These are phyloP conservation scores for Leucocoprinus leucothites DNA, from an alignment of 768 basidiomycete genomes.

Conservation along the genomic window DNA sequence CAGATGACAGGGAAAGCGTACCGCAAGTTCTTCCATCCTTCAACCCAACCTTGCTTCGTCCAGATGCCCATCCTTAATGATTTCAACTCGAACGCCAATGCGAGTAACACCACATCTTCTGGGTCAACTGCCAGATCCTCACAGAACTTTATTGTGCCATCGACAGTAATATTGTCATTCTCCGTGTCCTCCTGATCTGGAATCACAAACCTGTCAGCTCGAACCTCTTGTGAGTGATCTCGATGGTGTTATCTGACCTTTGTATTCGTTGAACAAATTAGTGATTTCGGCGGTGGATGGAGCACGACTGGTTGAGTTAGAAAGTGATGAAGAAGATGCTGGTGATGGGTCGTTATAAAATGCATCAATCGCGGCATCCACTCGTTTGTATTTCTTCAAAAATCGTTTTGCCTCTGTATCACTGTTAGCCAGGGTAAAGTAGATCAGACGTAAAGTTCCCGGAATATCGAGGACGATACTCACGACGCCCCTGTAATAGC, in stretches of 20 bases:
- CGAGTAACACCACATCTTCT: conserved; percentile 80
- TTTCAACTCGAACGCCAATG: conserved; percentile 78
- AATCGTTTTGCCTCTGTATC: conserved; percentile 62
- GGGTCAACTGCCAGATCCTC: conserved; percentile 66
- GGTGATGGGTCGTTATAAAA: conserved; percentile 51
- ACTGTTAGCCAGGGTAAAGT: conserved; percentile 24
- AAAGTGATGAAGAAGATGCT: conserved; percentile 13
- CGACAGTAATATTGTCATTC: conserved; percentile 62
- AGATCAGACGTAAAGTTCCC: conserved; percentile 21
- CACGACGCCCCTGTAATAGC: conserved; percentile 69
- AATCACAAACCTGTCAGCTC: conserved; percentile 5
- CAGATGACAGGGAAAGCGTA: conserved; percentile 30
- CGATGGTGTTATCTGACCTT: conserved; percentile 39
- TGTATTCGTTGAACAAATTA: conserved; percentile 64
- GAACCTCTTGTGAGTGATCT: not conserved
- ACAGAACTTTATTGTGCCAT: conserved; percentile 80
- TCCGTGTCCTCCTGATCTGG: conserved; percentile 42
- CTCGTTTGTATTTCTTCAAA: conserved; percentile 64
- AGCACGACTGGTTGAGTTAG: conserved; percentile 16
- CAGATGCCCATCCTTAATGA: conserved; percentile 74
- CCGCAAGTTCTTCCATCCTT: conserved; percentile 78
- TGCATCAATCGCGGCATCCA: conserved; percentile 73
- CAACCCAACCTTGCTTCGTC: conserved; percentile 67
- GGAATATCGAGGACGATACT: conserved; percentile 26
- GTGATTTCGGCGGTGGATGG: conserved; percentile 54